These are phyloP conservation scores for Gentiana dahurica DNA, from an alignment of 257 asterid genomes.

Conservation along the genomic window DNA sequence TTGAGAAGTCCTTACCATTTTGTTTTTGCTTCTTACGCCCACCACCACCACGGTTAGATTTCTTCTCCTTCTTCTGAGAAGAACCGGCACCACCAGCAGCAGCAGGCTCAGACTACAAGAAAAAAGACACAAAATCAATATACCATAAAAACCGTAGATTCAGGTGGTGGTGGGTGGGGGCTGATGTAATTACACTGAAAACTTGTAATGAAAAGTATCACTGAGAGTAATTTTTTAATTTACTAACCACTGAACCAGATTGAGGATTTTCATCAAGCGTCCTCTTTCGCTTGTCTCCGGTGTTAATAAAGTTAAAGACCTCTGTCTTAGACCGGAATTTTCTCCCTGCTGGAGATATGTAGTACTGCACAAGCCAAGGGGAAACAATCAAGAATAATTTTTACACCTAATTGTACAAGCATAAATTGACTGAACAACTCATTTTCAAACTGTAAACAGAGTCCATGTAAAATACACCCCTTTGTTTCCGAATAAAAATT, in stretches of 20 bases:
- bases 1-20: slow-evolving; percentile 8
- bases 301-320: slow-evolving; percentile 24
- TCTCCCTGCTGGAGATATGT: slow-evolving; percentile 17
- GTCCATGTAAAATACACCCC: not conserved
- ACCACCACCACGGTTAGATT: not conserved
- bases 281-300: slow-evolving; percentile 22
- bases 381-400: not conserved
- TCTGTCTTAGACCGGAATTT: slow-evolving; percentile 29
- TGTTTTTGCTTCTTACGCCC: slow-evolving; percentile 10
- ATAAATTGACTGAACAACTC: not conserved
- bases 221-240: not conserved
- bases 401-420: not conserved
- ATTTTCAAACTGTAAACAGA: not conserved
- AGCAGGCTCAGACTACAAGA: slow-evolving; percentile 18
- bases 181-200: not conserved
- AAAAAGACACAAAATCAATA: not conserved
- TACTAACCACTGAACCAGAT: slow-evolving; percentile 14
- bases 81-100: not conserved
- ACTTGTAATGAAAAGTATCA: not conserved
- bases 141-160: not conserved
- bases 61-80: slow-evolving; percentile 7
- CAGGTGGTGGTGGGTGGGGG: not conserved
- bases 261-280: slow-evolving; percentile 3
- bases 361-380: slow-evolving; percentile 20
- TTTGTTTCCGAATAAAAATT: not conserved